Base-by-base conservation (phyloP, 768 basidiomycete genomes). In the Auricularia sp. region DNA sequence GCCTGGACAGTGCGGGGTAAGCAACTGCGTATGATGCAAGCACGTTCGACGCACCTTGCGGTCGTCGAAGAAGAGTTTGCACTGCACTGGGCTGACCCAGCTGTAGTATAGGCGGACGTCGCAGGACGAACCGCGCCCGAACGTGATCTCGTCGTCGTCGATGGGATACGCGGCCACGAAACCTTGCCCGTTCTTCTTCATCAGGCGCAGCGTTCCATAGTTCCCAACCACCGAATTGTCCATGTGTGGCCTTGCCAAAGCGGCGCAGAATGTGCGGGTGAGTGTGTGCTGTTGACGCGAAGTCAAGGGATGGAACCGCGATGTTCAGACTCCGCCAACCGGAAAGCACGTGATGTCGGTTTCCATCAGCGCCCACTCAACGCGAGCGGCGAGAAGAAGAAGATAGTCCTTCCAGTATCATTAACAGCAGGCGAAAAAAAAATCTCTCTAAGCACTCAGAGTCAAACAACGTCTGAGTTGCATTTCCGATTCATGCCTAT, bases 71-170 rank as follows among this genome's bases (percentile, higher is more conserved):
- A 84, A 73, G 51, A 90, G 79, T 69, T 83, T 87, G 67, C 85
- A 87, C 69, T 91, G 89, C 0, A 88, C 66, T 3, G 80, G 75
- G 47, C 81, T 83, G 62, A 90, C 81, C 53, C 81, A 79, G 1
- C 80, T 74, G 70, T 90, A 90, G 72, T 89, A 90, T 43, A 91
- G 75, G 51, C 89, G 77, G 21, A 91, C 83, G 66, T 84, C 80
- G 71, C 88, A 90, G 0, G 73, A 72, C 0, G 79, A 79, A 70
- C 86, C 84, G 65, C 86, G 80, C 58, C 89, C 88, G 73, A 91
- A 84, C 0, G 88, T 87, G 61, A 89, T 76, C 62, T 82, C 77
- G 23, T 84, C 80, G 3, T 83, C 79, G 74, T 91, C 88, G 68
- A 91, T 84, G 3, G 88, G 88, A 66, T 87, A 91, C 1, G 86